Percentiles rank a stretch among this genome's conserved stretches.
phyloP scores from a whole-genome alignment of 352 stramenopile genomes.

The Thraustochytrium striatum region DNA sequence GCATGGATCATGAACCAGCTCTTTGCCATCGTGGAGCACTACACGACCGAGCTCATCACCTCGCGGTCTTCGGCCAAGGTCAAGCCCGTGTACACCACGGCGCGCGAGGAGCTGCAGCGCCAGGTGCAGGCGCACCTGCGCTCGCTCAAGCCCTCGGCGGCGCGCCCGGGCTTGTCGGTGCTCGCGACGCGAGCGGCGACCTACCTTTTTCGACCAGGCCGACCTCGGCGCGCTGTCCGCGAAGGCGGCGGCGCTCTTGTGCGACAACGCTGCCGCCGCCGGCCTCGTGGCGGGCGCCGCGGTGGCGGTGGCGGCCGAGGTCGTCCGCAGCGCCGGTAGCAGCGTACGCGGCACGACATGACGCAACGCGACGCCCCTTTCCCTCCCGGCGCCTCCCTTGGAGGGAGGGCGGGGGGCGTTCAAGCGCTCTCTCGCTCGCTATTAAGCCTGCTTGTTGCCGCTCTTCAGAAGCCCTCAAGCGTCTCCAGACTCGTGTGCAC shows the following conservation, averaged over 20 bases:
- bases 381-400: background rate
- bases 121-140: background rate
- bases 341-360: background rate
- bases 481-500: background rate
- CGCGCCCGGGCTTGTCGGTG: background rate
- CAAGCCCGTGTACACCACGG: background rate
- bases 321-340: background rate
- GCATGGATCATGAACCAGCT: background rate
- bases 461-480: background rate
- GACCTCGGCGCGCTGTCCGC: background rate
- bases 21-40: background rate
- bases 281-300: background rate
- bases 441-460: background rate
- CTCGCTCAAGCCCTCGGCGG: background rate
- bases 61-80: background rate
- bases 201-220: background rate
- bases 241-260: background rate
- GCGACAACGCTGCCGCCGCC: background rate
- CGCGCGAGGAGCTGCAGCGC: background rate
- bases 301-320: background rate
- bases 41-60: background rate
- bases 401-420: too few species aligned
- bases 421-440: too few species aligned
- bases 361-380: background rate
- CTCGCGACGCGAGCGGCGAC: background rate